Conservation (phyloP, 768 basidiomycete genomes). For the Panaeolus papilionaceus region DNA sequence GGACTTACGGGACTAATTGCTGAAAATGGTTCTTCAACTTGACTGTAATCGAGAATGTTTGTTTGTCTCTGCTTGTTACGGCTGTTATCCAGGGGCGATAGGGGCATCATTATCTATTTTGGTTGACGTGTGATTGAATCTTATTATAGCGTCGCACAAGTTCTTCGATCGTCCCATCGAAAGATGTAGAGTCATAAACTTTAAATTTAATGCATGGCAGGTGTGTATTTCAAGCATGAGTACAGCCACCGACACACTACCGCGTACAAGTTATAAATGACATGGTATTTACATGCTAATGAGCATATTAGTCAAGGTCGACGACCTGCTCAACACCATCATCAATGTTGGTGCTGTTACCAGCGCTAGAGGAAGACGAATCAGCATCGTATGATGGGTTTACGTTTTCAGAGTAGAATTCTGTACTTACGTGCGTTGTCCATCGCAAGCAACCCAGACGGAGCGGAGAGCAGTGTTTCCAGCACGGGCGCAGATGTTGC, state of each 20-base stretch:
- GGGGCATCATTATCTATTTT: no score
- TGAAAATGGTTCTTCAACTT: neutral
- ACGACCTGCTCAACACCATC: neutral
- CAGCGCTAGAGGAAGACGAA: neutral
- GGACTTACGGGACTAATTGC: slow-evolving; percentile 4
- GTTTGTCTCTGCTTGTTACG: neutral
- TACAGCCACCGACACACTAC: neutral
- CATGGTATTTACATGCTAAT: neutral
- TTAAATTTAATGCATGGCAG: neutral
- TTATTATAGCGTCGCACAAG: no score
- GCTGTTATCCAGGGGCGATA: no score
- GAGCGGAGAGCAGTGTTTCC: neutral
- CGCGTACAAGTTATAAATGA: no score
- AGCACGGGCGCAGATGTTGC: neutral
- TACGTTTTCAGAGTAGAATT: neutral
- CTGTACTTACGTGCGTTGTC: neutral
- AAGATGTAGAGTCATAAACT: neutral
- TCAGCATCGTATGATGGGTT: neutral
- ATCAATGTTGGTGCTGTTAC: neutral
- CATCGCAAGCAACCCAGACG: neutral
- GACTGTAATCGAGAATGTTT: neutral
- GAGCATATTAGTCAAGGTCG: neutral
- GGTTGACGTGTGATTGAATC: no score
- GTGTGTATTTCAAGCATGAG: neutral
- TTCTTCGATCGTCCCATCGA: no score